phyloP scores from a whole-genome alignment of 2,329 filamentous ascomycete genomes.

The Monilinia fructigena region DNA sequence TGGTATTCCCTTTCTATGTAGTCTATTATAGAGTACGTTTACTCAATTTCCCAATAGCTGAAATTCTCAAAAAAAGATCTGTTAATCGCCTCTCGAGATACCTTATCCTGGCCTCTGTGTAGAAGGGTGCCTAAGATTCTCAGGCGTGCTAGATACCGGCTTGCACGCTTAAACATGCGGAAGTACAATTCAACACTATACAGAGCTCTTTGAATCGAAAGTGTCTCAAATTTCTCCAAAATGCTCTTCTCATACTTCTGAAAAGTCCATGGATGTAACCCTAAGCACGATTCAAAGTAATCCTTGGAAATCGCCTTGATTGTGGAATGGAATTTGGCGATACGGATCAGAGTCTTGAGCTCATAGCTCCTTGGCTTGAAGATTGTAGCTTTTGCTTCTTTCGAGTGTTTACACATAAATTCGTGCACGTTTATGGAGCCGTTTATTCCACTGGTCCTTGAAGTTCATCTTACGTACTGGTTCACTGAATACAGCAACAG shows the following conservation, averaged over 20 bases:
- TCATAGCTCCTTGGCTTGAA: neutral
- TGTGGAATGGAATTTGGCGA: constrained; percentile 4
- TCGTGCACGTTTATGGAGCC: neutral
- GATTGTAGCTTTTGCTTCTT: neutral
- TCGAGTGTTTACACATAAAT: neutral
- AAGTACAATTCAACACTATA: constrained; percentile 1
- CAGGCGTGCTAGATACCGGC: neutral
- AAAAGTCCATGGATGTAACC: neutral
- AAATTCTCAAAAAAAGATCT: neutral
- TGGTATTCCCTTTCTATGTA: constrained; percentile 15
- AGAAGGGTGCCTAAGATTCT: too few relatives aligned
- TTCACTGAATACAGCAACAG: neutral
- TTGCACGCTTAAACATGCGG: neutral
- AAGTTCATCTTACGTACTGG: neutral
- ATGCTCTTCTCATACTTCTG: neutral
- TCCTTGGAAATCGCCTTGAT: neutral
- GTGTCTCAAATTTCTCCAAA: neutral
- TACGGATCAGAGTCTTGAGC: neutral
- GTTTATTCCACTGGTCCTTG: neutral
- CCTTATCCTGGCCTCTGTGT: neutral
- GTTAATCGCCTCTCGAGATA: neutral
- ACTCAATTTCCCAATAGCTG: neutral
- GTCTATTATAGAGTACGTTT: neutral
- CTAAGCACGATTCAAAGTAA: neutral
- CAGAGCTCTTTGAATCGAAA: constrained; percentile 4